phyloP scores from a whole-genome alignment of 2,329 filamentous ascomycete genomes.

The Aspergillus pseudotamarii region DNA sequence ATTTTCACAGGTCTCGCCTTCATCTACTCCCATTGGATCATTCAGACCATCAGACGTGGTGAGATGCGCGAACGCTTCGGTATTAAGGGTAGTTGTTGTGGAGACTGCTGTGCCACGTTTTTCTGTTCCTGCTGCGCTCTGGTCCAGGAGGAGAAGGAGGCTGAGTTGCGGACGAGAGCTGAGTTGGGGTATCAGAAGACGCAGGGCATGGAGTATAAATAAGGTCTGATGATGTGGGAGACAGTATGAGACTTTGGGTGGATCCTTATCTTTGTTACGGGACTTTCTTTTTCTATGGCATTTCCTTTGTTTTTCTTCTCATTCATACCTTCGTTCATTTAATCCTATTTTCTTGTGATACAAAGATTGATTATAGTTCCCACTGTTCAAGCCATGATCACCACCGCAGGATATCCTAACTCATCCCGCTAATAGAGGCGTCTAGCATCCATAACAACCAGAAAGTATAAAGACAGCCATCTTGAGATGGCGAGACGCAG shows the following conservation, averaged over 20 bases:
- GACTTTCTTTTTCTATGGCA: background rate
- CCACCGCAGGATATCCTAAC: no score
- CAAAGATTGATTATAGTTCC: background rate
- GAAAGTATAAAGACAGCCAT: no score
- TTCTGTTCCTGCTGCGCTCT: slow-evolving; percentile 25
- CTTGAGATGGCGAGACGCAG: no score
- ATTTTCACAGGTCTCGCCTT: slow-evolving; percentile 18
- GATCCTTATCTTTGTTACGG: background rate
- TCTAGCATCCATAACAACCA: no score
- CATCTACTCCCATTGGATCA: slow-evolving; percentile 21
- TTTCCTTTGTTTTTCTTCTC: background rate
- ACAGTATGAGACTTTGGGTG: background rate
- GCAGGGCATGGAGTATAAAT: background rate
- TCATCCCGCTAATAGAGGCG: no score
- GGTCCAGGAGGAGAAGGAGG: slow-evolving; percentile 26
- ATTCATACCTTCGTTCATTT: background rate
- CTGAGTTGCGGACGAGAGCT: slow-evolving; percentile 19
- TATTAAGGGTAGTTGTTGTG: slow-evolving; percentile 20
- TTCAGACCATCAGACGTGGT: slow-evolving; percentile 20
- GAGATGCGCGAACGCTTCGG: slow-evolving; percentile 21
- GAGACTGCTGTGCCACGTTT: slow-evolving; percentile 21
- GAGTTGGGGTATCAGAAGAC: slow-evolving; percentile 8
- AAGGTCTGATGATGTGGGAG: background rate
- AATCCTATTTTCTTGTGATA: background rate
- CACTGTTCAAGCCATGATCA: background rate